Base-by-base conservation (phyloP, 345 rosid genomes). In the Euphorbia tirucalli region DNA sequence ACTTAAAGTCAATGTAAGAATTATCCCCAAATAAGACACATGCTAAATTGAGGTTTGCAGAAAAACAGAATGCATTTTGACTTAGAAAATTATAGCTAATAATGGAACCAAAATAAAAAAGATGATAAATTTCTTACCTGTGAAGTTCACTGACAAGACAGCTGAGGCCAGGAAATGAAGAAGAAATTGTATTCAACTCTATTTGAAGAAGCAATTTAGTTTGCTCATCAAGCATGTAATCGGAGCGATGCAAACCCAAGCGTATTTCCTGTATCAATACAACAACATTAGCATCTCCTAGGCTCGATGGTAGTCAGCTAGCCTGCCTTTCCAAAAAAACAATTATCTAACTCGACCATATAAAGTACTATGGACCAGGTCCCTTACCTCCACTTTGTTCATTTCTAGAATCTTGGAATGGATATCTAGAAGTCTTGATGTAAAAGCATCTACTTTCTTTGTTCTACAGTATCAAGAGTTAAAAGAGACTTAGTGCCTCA, bases 181-280 rank as follows among this genome's bases (percentile, higher is more conserved):
- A 80, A 3, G 97, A 85, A 67, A 96, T 89, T 75, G 99, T 96
- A 70, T 96, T 96, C 71, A 96, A 71, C 87, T 93, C 99, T 69
- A 93, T 88, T 71, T 96, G 99, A 67, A 96, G 97, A 68, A 96
- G 96, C 25, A 82, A 80, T 69, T 96, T 89, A 18, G 98, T 96
- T 83, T 96, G 82, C 79, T 85, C 93, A 75, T 93, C 98, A 68
- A 96, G 96, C 99, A 91, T 96, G 77, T 96, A 96, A 84, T 96
- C 99, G n/a, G 96, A 93, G 70, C 97, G 97, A 80, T 93, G 98
- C 70, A 96, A 85, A 21, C 98, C 99, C 81, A 96, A 60, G 35
- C 95, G 90, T 77, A 96, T 93, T 41, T 93, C 98, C 99, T 93
- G 87, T 19, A 28, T 66, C 11, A 65, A 19, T 75, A 35, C 22